Base-by-base conservation (phyloP, 495 filamentous ascomycete species). In the Aspergillus heteromorphus region DNA sequence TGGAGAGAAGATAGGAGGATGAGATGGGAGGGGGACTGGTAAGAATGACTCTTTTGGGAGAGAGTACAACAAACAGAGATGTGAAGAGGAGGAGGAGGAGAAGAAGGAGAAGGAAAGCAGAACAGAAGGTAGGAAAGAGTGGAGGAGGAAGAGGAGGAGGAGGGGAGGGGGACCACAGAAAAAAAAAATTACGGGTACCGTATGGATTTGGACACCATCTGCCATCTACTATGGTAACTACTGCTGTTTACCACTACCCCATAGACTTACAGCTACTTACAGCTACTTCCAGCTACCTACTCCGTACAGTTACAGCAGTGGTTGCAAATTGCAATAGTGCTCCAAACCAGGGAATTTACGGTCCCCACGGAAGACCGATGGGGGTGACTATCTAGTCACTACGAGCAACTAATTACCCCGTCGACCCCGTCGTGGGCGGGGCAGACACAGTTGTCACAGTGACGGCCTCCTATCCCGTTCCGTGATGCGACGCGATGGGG, bases 331-430 rank as follows among this genome's bases (percentile, higher is more conserved):
- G 7, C 23, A 27, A 27, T 27, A 27, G 23, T 27, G 23, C 23
- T 27, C 4, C 23, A 7, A 27, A 10, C 31, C 31, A 36, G 31
- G 31, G 9, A 36, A 36, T 11, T 36, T 13, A n/a, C 21, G 43
- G 43, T 47, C 43, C 43, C 21, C 21, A 47, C 43, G 43, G 43
- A 47, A 47, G 43, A 47, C 43, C 21, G 43, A 47, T 47, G 43
- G 43, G 27, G 43, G 16, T 13, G n/a, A n/a, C 34, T 14, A 38
- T 4, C 34, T 14, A n/a, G 34, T 38, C 13, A 4, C 20, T 10
- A 9, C 4, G 8, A 10, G 27, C 21, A 7, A 14, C 21, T 29
- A 16, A 16, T 43, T 45, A 45, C 9, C 34, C 34, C 34, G 34
- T 13, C n/a, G 34, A 27, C 23, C 23, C 23, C 23, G 34, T 38